phyloP scores from a whole-genome alignment of 2,329 filamentous ascomycete species.

The Aspergillus fructus region DNA sequence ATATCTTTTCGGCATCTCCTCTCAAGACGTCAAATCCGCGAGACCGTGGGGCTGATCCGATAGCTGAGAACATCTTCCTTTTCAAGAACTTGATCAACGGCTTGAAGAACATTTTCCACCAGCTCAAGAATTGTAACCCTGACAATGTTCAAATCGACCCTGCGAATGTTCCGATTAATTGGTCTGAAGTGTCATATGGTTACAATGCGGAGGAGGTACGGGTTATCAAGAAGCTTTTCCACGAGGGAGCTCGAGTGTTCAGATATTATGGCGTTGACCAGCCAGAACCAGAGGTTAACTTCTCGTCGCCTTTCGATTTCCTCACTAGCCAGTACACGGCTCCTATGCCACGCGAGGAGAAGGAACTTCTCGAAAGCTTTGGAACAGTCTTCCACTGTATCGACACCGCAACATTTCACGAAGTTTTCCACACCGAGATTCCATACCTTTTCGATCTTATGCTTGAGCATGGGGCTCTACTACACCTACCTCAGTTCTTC shows the following conservation, averaged over 20 bases:
- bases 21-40: slow-evolving; percentile 93
- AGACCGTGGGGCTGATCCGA: slow-evolving; percentile 84
- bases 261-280: slow-evolving; percentile 94
- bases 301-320: slow-evolving; percentile 82
- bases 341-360: slow-evolving; percentile 92
- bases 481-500: slow-evolving; percentile 97
- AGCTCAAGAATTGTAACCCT: slow-evolving; percentile 86
- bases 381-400: slow-evolving; percentile 98
- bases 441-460: slow-evolving; percentile 96
- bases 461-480: slow-evolving; percentile 88
- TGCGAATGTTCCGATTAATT: slow-evolving; percentile 78
- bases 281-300: slow-evolving; percentile 67
- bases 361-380: slow-evolving; percentile 94
- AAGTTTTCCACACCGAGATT: slow-evolving; percentile 97
- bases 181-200: slow-evolving; percentile 92
- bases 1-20: slow-evolving; percentile 93
- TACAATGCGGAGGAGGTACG: slow-evolving; percentile 97
- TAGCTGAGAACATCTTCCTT: slow-evolving; percentile 95
- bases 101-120: slow-evolving; percentile 93
- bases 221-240: slow-evolving; percentile 95
- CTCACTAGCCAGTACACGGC: slow-evolving; percentile 95
- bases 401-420: slow-evolving; percentile 95
- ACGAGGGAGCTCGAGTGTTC: slow-evolving; percentile 93
- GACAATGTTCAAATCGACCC: slow-evolving; percentile 67
- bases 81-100: slow-evolving; percentile 97